Evolutionary conservation across 441 rosid species (phyloP), one percentile per base, ranked within the genome.

Genomic region (Biscutella auriculata): DNA sequence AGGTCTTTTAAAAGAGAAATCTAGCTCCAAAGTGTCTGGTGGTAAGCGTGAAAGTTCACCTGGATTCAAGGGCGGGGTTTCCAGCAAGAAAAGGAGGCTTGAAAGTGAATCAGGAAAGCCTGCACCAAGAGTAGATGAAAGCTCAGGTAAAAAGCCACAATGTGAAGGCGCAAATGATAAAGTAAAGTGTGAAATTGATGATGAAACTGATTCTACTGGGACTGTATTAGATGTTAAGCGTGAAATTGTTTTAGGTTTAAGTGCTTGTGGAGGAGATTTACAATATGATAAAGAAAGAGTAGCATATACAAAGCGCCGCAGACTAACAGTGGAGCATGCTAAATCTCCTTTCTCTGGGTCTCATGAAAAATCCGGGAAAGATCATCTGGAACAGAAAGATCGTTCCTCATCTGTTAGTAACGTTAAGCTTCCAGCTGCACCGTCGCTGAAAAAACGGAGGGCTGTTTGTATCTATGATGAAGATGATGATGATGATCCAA

Each of bases 401-500:
- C 63, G 13, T 26, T 26, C 40, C 17, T 41, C 64, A 19, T 29
- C 42, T 50, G 65, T 35, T 19, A 19, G 23, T 19, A 54, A 45
- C 13, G 57, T 23, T 19, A 79, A 74, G 76, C 73, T 58, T 45
- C 71, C 73, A 63, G 70, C 47, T 51, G 66, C 79, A 54, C 90
- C 76, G 57, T 48, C 62, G 35, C 77, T 62, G 27, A 95, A 73
- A 79, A 86, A 80, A 63, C 84, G 99, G 26, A 83, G 97, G 79
- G 23, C 23, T 19, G 95, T 95, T 72, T 67, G 95, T 74, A 78
- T 90, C 37, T 77, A 53, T 43, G 95, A 85, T 27, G 92, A 79
- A 33, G 83, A 89, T 7, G 88, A 82, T 35, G 88, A 82, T 28
- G 97, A 80, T 53, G 70, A 73, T 57, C 93, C 95, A 28, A 95